These are phyloP conservation scores for Aechmea fasciata DNA, from an alignment of 176 grass and related monocot species.

Conservation along the genomic window DNA sequence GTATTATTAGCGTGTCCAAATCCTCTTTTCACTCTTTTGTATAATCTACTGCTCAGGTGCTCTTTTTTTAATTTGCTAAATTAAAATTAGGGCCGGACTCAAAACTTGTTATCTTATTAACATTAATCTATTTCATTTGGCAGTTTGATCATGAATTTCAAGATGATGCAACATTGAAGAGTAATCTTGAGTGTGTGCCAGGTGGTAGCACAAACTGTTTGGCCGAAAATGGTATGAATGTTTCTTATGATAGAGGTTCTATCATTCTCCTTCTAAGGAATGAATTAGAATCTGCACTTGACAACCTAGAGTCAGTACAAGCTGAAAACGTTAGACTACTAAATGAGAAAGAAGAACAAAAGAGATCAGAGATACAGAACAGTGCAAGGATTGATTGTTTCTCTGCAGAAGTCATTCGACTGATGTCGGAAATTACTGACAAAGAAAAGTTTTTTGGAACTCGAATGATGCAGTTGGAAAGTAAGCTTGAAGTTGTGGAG, in stretches of 20 bases:
- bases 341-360: slow-evolving; percentile 37
- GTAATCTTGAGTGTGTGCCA: background rate
- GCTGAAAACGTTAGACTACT: slow-evolving; percentile 31
- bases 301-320: slow-evolving; percentile 36
- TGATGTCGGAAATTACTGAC: slow-evolving; percentile 44
- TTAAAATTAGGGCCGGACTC: background rate
- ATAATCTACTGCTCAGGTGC: slow-evolving; percentile 19
- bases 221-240: background rate
- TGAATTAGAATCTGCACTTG: slow-evolving; percentile 43
- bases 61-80: slow-evolving; percentile 8
- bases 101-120: slow-evolving; percentile 14
- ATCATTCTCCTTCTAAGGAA: slow-evolving; percentile 29
- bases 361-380: slow-evolving; percentile 25
- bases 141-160: slow-evolving; percentile 21
- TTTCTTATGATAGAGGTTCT: background rate
- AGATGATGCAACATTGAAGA: slow-evolving; percentile 5
- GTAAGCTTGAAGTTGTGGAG: slow-evolving; percentile 34
- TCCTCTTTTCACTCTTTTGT: slow-evolving; percentile 50
- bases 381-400: slow-evolving; percentile 31
- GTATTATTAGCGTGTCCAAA: slow-evolving; percentile 29
- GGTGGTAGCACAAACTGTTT: background rate
- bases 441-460: slow-evolving; percentile 40
- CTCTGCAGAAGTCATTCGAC: slow-evolving; percentile 33
- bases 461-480: slow-evolving; percentile 45
- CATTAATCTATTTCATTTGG: slow-evolving; percentile 21